phyloP scores from a whole-genome alignment of 441 rosid species.

The Aquilaria agallochum region DNA sequence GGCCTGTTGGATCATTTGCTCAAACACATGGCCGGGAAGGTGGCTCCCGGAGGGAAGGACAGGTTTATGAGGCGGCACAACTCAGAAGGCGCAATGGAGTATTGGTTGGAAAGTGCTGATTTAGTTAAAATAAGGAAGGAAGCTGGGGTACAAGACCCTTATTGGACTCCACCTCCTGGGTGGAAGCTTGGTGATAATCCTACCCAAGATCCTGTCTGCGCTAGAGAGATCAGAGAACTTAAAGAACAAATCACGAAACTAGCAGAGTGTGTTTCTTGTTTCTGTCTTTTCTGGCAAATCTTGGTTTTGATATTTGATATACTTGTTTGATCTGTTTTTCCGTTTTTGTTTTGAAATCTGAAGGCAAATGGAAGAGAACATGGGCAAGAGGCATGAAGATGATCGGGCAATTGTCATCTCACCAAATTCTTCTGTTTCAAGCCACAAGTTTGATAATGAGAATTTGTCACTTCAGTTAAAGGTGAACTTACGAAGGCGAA shows the following conservation, averaged over 20 bases:
- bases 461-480: conserved; percentile 40
- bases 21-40: conserved; percentile 96
- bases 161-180: conserved; percentile 96
- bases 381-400: conserved; percentile 45
- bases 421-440: conserved; percentile 37
- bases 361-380: conserved; percentile 36
- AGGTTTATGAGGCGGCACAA: conserved; percentile 92
- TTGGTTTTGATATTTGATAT: conserved; percentile 6
- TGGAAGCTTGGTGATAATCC: conserved; percentile 93
- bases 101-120: conserved; percentile 87
- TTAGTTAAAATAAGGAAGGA: conserved; percentile 64
- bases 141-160: conserved; percentile 91
- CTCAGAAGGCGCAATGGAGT: conserved; percentile 97
- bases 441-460: conserved; percentile 36
- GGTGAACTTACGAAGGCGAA: conserved; percentile 31
- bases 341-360: conserved; percentile 2
- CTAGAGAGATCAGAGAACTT: conserved; percentile 57
- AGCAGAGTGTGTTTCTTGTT: conserved; percentile 33
- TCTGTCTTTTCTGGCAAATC: conserved; percentile 1
- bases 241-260: conserved; percentile 49
- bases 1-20: conserved; percentile 91
- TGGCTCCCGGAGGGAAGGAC: conserved; percentile 84
- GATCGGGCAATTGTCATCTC: conserved; percentile 30
- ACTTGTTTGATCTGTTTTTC: not conserved
- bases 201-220: conserved; percentile 78